These are phyloP conservation scores for Guadua angustifolia DNA, from an alignment of 176 grass and related monocot species.

Conservation along the genomic window DNA sequence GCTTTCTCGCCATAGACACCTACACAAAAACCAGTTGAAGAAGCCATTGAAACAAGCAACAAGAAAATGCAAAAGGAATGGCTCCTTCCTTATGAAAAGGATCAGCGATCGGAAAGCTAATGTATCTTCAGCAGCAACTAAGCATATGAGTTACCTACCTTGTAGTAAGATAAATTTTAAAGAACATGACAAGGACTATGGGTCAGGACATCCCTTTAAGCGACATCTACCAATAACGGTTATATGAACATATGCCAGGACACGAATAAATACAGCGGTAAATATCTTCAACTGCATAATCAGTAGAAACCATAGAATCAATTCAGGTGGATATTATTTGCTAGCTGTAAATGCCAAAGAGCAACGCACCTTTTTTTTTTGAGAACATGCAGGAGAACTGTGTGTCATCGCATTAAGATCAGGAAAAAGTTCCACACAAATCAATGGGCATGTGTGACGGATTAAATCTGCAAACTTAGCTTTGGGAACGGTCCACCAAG, in stretches of 20 bases:
- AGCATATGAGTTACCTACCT: neutral
- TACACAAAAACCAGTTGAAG: too few relatives aligned
- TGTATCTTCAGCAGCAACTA: neutral
- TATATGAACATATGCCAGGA: neutral
- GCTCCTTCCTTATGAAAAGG: neutral
- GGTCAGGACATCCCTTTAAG: neutral
- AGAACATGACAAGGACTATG: neutral
- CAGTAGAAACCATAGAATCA: neutral
- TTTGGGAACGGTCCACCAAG: too few relatives aligned
- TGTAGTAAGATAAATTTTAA: neutral
- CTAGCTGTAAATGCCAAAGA: conserved; percentile 4
- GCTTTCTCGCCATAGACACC: too few relatives aligned
- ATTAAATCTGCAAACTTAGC: too few relatives aligned
- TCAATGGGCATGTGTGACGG: too few relatives aligned
- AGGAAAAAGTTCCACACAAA: too few relatives aligned
- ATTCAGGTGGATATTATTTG: conserved; percentile 1
- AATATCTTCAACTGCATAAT: neutral
- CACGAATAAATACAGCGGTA: neutral
- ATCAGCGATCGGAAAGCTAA: neutral
- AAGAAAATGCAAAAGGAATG: neutral
- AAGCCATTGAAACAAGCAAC: too few relatives aligned
- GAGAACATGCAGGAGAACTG: too few relatives aligned
- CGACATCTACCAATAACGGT: neutral
- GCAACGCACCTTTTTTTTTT: neutral
- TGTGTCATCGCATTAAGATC: too few relatives aligned